phyloP scores from a whole-genome alignment of 2,329 filamentous ascomycete genomes.

The Thielaviopsis punctulata region DNA sequence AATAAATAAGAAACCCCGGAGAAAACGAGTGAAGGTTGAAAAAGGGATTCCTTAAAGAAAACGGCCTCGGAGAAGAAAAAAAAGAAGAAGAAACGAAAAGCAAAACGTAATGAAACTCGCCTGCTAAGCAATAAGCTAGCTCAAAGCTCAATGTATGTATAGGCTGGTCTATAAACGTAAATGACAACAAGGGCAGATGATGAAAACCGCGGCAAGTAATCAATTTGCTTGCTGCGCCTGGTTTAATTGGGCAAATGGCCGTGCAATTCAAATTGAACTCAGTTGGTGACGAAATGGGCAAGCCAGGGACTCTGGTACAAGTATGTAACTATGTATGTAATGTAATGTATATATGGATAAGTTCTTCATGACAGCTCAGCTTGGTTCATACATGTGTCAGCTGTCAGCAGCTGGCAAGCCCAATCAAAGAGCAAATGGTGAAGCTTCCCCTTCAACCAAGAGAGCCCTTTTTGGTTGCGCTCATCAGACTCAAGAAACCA shows the following conservation, averaged over 20 bases:
- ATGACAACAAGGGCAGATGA: neutral
- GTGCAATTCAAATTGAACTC: no score
- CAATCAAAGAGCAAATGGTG: neutral
- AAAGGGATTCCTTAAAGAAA: neutral
- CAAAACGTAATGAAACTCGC: neutral
- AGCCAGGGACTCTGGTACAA: no score
- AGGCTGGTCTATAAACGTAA: neutral
- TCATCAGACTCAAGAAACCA: neutral
- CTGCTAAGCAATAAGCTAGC: neutral
- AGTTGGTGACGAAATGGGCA: no score
- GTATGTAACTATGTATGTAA: no score
- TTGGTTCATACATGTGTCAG: neutral
- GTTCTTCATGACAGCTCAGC: neutral
- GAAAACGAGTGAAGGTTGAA: neutral
- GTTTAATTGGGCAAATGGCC: no score
- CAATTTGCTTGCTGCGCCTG: no score
- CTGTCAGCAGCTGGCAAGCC: slow-evolving; percentile 2
- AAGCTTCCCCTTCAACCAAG: neutral
- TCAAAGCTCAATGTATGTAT: neutral
- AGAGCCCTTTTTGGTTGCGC: neutral
- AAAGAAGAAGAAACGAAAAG: neutral
- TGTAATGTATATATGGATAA: no score
- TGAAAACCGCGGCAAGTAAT: neutral
- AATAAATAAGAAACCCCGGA: neutral
- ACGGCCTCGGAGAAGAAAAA: neutral